Evolutionary conservation across 2,329 filamentous ascomycete species (phyloP), one percentile per base, ranked within the genome.

Genomic region (Colletotrichum simmondsii): DNA sequence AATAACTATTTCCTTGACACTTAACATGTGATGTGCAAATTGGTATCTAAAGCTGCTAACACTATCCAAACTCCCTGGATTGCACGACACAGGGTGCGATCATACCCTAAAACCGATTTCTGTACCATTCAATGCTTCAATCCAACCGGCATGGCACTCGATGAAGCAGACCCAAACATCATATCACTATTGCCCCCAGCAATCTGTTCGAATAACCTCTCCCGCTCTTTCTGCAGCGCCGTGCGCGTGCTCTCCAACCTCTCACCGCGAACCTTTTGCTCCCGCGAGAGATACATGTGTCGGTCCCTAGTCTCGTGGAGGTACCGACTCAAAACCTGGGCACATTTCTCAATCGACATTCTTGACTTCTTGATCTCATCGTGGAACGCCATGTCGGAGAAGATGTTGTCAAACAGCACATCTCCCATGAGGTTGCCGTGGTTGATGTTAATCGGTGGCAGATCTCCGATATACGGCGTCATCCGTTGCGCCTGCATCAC

Each of bases 321-420:
- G 74, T 12, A 81, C 60, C 65, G 85, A 80, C 12, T 75, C 71
- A 87, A 63, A 5, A 77, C 80, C 0, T 78, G 71, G 24, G 78
- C 75, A 53, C 84, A 83, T 57, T 80, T 77, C 8, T 82, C 75
- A 2, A 84, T 79, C 71, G 85, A 81, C 30, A 65, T 66, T 53
- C 81, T 79, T 3, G 83, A 85, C 19, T 81, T 77, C 75, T 87
- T 85, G 72, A 91, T 87, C 78, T 88, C 84, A 14, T 87, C 82
- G 73, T 87, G 87, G 77, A 89, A 88, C 3, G 83, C 82, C 81
- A 87, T 84, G 70, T 90, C 87, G 10, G 82, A 84, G 75, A 88
- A 87, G 70, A 89, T 84, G 62, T 88, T 89, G 75, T 90, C 86
- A 75, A 89, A 89, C n/a, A 89, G 81, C 2, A 90, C 81, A 72